These are phyloP conservation scores for Volutella citrinella DNA, from an alignment of 2,329 filamentous ascomycete species.

Conservation along the genomic window DNA sequence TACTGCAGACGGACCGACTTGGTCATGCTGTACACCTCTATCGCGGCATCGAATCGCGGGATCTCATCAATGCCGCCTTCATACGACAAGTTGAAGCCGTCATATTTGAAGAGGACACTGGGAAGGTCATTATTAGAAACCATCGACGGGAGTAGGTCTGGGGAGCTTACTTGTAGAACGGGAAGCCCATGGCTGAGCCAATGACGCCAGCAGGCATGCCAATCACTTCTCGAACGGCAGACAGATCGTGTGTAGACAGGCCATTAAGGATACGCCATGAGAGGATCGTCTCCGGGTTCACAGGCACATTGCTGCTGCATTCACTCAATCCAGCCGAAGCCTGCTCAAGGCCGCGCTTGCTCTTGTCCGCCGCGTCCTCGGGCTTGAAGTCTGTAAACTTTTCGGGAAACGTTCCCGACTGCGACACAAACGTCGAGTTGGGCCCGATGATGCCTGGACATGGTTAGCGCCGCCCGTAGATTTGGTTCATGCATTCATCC, in stretches of 20 bases:
- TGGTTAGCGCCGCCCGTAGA: background rate
- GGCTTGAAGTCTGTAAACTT: constrained; percentile 28
- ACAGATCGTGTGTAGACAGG: constrained; percentile 12
- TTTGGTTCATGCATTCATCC: too few relatives aligned
- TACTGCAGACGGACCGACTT: constrained; percentile 52
- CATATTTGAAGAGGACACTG: constrained; percentile 14
- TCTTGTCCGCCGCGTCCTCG: constrained; percentile 5
- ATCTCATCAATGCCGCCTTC: constrained; percentile 52
- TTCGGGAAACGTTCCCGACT: constrained; percentile 46
- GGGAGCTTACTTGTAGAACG: too few relatives aligned
- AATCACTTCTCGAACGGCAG: constrained; percentile 10
- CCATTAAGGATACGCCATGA: too few relatives aligned
- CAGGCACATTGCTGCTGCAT: too few relatives aligned
- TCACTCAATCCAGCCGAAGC: too few relatives aligned
- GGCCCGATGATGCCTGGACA: constrained; percentile 42
- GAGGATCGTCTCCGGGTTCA: too few relatives aligned
- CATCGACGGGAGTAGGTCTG: too few relatives aligned
- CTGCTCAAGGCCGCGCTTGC: too few relatives aligned
- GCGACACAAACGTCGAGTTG: constrained; percentile 45
- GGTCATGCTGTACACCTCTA: constrained; percentile 46
- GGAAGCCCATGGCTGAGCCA: constrained; percentile 7
- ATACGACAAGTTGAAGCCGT: constrained; percentile 48
- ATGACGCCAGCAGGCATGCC: constrained; percentile 11
- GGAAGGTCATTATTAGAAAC: too few relatives aligned
- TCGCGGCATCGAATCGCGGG: constrained; percentile 46